Evolutionary conservation across 305 asterid species (phyloP).

Genomic region (Fraxinus paxiana): DNA sequence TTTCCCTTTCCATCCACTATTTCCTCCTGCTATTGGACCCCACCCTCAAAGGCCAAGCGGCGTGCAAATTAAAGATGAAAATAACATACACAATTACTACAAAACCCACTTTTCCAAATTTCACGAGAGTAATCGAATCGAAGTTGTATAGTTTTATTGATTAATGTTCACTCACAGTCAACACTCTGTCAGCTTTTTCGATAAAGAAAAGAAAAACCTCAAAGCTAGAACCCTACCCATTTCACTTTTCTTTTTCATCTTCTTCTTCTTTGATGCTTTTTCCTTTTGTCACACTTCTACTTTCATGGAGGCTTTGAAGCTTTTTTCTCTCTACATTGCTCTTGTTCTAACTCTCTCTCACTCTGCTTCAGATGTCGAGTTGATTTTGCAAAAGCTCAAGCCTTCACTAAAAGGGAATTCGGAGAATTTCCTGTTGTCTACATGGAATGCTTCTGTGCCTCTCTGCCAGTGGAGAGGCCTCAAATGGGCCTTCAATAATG

Average conservation of each 20-base stretch:
- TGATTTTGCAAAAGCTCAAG: slow-evolving; percentile 61
- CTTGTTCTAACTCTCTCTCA: slow-evolving; percentile 26
- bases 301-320: slow-evolving; percentile 45
- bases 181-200: slow-evolving; percentile 55
- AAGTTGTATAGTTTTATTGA: slow-evolving; percentile 10
- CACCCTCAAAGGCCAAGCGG: not conserved
- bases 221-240: slow-evolving; percentile 2
- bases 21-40: not conserved
- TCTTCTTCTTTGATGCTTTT: slow-evolving; percentile 11
- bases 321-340: slow-evolving; percentile 33
- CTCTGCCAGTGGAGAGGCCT: slow-evolving; percentile 90
- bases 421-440: slow-evolving; percentile 55
- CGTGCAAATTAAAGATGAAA: slow-evolving; percentile 8
- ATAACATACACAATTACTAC: not conserved
- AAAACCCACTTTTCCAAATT: not conserved
- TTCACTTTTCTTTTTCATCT: slow-evolving; percentile 1
- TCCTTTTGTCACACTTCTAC: not conserved
- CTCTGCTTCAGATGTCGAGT: slow-evolving; percentile 58
- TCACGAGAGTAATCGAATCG: slow-evolving; percentile 9
- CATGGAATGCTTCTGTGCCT: slow-evolving; percentile 78
- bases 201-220: slow-evolving; percentile 17
- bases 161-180: slow-evolving; percentile 29
- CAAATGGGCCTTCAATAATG: slow-evolving; percentile 68
- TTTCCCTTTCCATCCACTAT: not conserved
- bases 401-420: slow-evolving; percentile 64